phyloP scores from a whole-genome alignment of 2,329 filamentous ascomycete genomes.

The Ophiostoma himal-ulmi region DNA sequence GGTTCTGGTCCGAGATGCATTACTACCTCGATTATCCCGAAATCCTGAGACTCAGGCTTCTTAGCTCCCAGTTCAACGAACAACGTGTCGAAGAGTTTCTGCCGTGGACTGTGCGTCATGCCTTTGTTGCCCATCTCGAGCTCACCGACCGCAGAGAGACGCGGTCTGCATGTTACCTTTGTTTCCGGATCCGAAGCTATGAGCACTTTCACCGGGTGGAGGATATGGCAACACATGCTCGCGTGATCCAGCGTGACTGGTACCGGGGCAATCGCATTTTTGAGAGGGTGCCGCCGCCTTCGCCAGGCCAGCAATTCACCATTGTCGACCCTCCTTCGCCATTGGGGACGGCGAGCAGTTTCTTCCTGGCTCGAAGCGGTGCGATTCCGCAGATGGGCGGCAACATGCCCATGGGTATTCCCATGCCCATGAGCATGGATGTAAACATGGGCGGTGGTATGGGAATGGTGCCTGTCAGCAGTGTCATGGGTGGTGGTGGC shows the following conservation, averaged over 20 bases:
- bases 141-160: no score
- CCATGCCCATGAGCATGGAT: neutral
- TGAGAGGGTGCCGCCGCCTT: constrained; percentile 13
- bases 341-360: neutral
- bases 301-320: constrained; percentile 8
- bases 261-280: constrained; percentile 24
- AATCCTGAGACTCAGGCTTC: constrained; percentile 20
- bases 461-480: neutral
- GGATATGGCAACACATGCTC: constrained; percentile 15
- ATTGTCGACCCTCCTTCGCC: constrained; percentile 16
- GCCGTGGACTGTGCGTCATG: constrained; percentile 21
- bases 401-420: neutral
- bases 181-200: constrained; percentile 24
- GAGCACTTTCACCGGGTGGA: constrained; percentile 19
- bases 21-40: constrained; percentile 25
- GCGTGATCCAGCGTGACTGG: constrained; percentile 23
- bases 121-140: constrained; percentile 17
- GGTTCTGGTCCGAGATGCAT: constrained; percentile 25
- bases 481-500: no score
- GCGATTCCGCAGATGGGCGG: neutral
- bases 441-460: neutral
- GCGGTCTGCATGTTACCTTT: constrained; percentile 25
- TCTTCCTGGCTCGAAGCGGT: neutral
- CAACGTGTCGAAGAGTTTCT: constrained; percentile 23
- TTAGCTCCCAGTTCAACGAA: constrained; percentile 22